Evolutionary conservation across 139 green algal genomes (phyloP), one percentile per base, ranked within the genome.

Genomic region (Chlamydomonas sp.): DNA sequence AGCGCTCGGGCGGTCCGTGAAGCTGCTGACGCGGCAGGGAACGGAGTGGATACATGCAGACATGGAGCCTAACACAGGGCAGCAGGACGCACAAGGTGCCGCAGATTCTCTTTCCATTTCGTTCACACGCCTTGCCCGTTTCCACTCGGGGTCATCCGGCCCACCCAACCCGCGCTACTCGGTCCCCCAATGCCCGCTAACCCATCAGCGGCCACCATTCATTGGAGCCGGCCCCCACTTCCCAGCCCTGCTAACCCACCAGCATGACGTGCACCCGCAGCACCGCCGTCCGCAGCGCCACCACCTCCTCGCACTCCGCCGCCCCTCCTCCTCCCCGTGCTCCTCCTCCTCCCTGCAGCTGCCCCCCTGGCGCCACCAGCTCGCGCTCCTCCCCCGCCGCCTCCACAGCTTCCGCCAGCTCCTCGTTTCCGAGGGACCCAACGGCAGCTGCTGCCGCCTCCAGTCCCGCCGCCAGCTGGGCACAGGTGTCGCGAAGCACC

Each of bases 381-480:
- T 2, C 20, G 61, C 49, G 61, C 12, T 49, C 71, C 60, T 61
- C 82, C 62, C 61, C 71, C 82, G 69, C 18, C 20, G 62, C 81
- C 18, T n/a, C 59, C 6, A 79, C 82, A 12, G 82, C 60, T 5
- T 72, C 72, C 61, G 59, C 59, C 69, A 86, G 62, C 60, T 86
- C 82, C 69, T 80, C 60, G 2, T 59, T n/a, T 8, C 79, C 82
- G 71, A 86, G 72, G 3, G 5, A 10, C n/a, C 71, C 71, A 3
- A 86, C 82, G 15, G 71, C 82, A 7, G 71, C 66, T 5, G 82
- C 71, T 4, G 82, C 82, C 9, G 82, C 62, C 61, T 60, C 69
- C 61, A 86, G 71, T 9, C 82, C 71, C 20, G 71, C 82, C n/a
- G 82, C 82, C 71, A 86, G 82, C 71, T 79, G 71, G 1, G 72